These are phyloP conservation scores for Lasiodiplodia sp. DNA, from an alignment of 2,329 filamentous ascomycete genomes.

Conservation along the genomic window DNA sequence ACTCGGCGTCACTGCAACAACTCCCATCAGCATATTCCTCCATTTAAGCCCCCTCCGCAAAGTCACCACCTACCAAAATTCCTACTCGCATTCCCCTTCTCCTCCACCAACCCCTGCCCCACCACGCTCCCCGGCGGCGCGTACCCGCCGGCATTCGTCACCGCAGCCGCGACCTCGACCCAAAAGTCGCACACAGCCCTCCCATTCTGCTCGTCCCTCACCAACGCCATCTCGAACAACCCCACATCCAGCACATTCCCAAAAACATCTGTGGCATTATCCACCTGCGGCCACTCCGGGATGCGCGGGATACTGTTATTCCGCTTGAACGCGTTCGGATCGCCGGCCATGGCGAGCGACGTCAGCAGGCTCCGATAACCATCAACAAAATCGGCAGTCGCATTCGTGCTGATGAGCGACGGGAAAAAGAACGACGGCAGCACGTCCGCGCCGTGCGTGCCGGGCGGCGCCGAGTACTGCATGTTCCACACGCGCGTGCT, in stretches of 20 bases:
- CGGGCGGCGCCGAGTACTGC: constrained; percentile 52
- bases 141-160: constrained; percentile 1
- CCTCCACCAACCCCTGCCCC: background rate
- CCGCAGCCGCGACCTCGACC: constrained; percentile 11
- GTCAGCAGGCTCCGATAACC: constrained; percentile 1
- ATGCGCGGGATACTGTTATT: background rate
- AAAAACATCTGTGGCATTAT: background rate
- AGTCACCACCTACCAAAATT: background rate
- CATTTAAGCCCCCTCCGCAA: fast-evolving
- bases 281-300: constrained; percentile 13
- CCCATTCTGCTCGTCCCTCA: background rate
- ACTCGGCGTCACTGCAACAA: background rate
- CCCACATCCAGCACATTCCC: constrained; percentile 12
- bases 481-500: constrained; percentile 47
- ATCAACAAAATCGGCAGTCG: constrained; percentile 3
- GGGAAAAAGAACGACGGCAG: constrained; percentile 37
- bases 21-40: background rate
- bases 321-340: constrained; percentile 2
- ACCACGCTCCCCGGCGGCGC: constrained; percentile 15
- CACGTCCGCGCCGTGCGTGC: constrained; percentile 52
- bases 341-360: background rate
- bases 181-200: constrained; percentile 6
- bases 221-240: background rate
- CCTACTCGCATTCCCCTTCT: background rate
- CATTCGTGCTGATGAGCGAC: constrained; percentile 9